Evolutionary conservation across 192 early-diverging fungal species (phyloP).

Genomic region (Linnemannia schmuckeri): DNA sequence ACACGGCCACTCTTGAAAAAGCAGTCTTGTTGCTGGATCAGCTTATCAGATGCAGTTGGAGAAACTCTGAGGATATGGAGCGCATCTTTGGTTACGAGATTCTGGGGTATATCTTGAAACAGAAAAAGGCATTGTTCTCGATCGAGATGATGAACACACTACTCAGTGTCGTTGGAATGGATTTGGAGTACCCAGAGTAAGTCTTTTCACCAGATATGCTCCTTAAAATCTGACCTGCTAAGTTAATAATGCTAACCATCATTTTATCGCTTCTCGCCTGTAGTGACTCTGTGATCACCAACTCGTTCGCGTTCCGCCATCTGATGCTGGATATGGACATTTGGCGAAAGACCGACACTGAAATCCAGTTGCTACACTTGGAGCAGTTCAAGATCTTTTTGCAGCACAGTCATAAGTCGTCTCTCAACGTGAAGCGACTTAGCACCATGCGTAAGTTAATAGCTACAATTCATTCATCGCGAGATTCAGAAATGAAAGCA

Average conservation of each 20-base stretch:
- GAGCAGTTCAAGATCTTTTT: constrained; percentile 73
- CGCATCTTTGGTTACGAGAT: constrained; percentile 75
- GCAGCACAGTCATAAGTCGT: constrained; percentile 65
- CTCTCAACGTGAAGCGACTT: constrained; percentile 70
- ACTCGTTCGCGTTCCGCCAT: constrained; percentile 72
- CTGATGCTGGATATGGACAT: constrained; percentile 78
- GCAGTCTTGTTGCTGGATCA: constrained; percentile 70
- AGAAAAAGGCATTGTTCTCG: constrained; percentile 71
- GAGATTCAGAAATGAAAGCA: background rate
- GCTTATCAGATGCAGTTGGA: constrained; percentile 72
- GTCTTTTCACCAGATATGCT: background rate
- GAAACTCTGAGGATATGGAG: constrained; percentile 82
- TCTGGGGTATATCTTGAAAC: constrained; percentile 71
- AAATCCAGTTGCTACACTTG: constrained; percentile 70
- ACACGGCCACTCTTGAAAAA: constrained; percentile 68
- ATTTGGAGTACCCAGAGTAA: constrained; percentile 63
- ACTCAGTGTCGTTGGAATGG: constrained; percentile 73
- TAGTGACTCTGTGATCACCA: constrained; percentile 75
- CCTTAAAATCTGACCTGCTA: no score
- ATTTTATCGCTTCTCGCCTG: background rate
- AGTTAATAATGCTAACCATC: background rate
- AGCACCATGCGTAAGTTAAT: constrained; percentile 67
- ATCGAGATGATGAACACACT: constrained; percentile 70
- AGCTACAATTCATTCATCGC: background rate
- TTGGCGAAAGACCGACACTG: constrained; percentile 68